These are phyloP conservation scores for Hordeum pubiflorum DNA, from an alignment of 202 grass and related monocot genomes.

Conservation along the genomic window DNA sequence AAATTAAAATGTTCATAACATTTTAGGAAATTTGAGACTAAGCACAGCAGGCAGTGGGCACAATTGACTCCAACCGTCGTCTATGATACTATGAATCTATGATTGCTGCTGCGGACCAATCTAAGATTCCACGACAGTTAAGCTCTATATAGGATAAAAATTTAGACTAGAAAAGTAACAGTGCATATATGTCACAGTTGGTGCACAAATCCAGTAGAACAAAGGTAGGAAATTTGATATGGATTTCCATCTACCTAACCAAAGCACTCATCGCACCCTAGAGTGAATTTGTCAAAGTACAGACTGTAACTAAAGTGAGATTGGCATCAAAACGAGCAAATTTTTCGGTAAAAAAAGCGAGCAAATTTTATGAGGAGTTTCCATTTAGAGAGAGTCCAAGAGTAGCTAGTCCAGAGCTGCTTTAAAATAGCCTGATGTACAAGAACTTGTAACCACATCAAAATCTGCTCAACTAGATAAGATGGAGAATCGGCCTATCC, in stretches of 20 bases:
- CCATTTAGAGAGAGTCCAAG: background rate
- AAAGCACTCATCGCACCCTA: background rate
- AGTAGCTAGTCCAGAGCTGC: background rate
- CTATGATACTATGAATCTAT: background rate
- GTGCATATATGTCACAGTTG: background rate
- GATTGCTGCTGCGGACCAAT: background rate
- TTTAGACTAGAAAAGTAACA: background rate
- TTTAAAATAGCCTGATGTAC: background rate
- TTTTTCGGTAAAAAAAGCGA: no score
- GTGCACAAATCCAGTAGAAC: background rate
- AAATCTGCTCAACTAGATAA: background rate
- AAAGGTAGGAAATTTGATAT: background rate
- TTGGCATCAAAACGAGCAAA: background rate
- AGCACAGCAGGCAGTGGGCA: background rate
- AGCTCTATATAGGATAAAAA: slow-evolving; percentile 8
- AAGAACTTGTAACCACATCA: background rate
- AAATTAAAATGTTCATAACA: background rate
- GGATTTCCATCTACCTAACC: background rate
- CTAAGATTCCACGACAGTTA: background rate
- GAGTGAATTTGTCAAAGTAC: background rate
- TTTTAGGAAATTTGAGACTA: background rate
- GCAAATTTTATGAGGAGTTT: background rate
- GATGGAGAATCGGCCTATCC: background rate
- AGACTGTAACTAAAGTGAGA: background rate
- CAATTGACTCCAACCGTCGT: background rate